phyloP scores from a whole-genome alignment of 2,329 filamentous ascomycete species.

The Aurifilum marmelostoma region DNA sequence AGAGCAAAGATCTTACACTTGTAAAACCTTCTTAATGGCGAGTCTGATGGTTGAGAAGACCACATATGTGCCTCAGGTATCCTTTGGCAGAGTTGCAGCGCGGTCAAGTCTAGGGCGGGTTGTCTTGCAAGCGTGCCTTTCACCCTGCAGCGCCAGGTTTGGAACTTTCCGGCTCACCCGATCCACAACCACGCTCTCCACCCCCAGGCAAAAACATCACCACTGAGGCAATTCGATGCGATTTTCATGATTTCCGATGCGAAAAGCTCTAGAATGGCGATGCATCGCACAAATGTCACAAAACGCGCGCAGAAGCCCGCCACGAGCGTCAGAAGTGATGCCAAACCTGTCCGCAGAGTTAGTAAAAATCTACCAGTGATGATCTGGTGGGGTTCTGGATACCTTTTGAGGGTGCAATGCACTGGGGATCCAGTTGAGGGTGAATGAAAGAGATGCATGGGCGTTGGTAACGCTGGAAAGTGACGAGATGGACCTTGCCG shows the following conservation, averaged over 20 bases:
- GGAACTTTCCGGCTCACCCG: constrained; percentile 15
- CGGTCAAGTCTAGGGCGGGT: constrained; percentile 12
- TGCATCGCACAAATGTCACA: constrained; percentile 10
- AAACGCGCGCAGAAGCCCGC: neutral
- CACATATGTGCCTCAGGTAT: constrained; percentile 4
- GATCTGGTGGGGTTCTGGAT: neutral
- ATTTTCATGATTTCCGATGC: constrained; percentile 2
- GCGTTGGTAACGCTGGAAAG: constrained; percentile 6
- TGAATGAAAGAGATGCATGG: constrained; percentile 9
- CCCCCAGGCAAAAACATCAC: constrained; percentile 17
- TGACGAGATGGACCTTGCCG: constrained; percentile 16
- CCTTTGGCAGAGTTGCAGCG: constrained; percentile 24
- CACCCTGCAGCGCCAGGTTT: constrained; percentile 19
- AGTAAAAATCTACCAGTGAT: constrained; percentile 7
- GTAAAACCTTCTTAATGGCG: constrained; percentile 6
- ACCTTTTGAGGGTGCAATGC: constrained; percentile 2
- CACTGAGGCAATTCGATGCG: constrained; percentile 13
- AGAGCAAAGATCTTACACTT: constrained; percentile 13
- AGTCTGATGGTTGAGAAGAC: neutral
- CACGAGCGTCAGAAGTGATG: neutral
- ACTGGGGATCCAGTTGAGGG: neutral
- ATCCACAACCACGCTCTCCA: constrained; percentile 25
- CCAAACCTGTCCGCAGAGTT: constrained; percentile 9
- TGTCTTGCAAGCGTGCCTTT: constrained; percentile 27
- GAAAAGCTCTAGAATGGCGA: constrained; percentile 12